Evolutionary conservation across 75 land plant genomes (phyloP).

Genomic region (Larix kaempferi): DNA sequence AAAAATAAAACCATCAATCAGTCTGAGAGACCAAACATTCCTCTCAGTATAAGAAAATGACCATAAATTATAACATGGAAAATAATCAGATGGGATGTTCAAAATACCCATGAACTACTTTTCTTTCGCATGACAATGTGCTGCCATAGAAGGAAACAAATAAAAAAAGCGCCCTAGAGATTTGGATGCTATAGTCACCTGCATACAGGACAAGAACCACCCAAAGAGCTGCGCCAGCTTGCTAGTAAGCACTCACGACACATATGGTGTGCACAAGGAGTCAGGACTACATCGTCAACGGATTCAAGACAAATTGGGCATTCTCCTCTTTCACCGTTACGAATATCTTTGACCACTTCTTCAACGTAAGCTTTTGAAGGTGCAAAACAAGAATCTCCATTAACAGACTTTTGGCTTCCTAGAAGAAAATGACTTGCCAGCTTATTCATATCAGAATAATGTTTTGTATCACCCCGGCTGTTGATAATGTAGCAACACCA

Average conservation of each 20-base stretch:
- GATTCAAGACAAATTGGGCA: conserved; percentile 92
- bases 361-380: conserved; percentile 67
- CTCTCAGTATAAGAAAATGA: no score
- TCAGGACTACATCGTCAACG: conserved; percentile 81
- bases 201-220: conserved; percentile 93
- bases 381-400: background rate
- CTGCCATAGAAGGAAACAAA: no score
- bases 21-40: no score
- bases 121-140: no score
- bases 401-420: conserved; percentile 10
- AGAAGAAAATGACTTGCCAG: conserved; percentile 64
- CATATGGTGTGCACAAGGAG: conserved; percentile 91
- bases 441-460: conserved; percentile 67
- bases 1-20: background rate
- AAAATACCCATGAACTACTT: no score
- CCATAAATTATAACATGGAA: no score
- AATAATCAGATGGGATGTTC: no score
- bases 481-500: background rate
- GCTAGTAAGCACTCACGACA: conserved; percentile 94
- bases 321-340: conserved; percentile 62
- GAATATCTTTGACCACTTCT: conserved; percentile 71
- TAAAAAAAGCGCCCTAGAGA: background rate
- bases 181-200: conserved; percentile 36
- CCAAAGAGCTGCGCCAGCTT: conserved; percentile 66
- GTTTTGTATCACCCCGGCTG: conserved; percentile 70